These are phyloP conservation scores for Grosmannia clavigera DNA, from an alignment of 2,329 filamentous ascomycete species.

Conservation along the genomic window DNA sequence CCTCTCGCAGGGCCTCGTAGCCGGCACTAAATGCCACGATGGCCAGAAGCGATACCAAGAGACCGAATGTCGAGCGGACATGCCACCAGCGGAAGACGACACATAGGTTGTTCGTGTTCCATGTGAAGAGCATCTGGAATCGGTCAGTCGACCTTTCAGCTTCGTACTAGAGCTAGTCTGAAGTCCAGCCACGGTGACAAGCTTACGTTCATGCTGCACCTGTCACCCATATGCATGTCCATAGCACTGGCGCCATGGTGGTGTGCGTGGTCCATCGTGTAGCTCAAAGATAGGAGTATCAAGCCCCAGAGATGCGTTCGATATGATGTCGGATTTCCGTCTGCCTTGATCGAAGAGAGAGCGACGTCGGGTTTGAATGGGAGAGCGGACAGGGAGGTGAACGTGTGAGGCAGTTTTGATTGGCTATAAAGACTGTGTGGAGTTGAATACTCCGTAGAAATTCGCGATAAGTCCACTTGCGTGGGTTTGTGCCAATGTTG, in stretches of 20 bases:
- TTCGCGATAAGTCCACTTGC: background rate
- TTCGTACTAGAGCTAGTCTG: background rate
- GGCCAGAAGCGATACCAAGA: constrained; percentile 70
- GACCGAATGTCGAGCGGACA: constrained; percentile 58
- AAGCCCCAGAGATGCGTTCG: background rate
- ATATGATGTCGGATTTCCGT: background rate
- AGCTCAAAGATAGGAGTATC: background rate
- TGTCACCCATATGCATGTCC: constrained; percentile 45
- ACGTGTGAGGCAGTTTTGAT: constrained; percentile 10
- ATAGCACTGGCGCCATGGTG: constrained; percentile 38
- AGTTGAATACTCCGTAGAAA: background rate
- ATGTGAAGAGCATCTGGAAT: constrained; percentile 89
- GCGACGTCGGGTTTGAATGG: background rate
- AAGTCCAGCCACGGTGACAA: background rate
- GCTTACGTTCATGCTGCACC: constrained; percentile 83
- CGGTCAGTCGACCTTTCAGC: background rate
- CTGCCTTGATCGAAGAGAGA: background rate
- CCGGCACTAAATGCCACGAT: constrained; percentile 78
- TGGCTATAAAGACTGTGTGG: constrained; percentile 1
- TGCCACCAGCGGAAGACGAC: constrained; percentile 93
- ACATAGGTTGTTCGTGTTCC: constrained; percentile 86
- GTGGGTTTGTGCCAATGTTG: background rate
- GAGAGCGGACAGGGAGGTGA: background rate
- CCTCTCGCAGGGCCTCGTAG: constrained; percentile 78
- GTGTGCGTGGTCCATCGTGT: constrained; percentile 30